Base-by-base conservation (phyloP, 2,329 filamentous ascomycete species). In the Verticillium longisporum region DNA sequence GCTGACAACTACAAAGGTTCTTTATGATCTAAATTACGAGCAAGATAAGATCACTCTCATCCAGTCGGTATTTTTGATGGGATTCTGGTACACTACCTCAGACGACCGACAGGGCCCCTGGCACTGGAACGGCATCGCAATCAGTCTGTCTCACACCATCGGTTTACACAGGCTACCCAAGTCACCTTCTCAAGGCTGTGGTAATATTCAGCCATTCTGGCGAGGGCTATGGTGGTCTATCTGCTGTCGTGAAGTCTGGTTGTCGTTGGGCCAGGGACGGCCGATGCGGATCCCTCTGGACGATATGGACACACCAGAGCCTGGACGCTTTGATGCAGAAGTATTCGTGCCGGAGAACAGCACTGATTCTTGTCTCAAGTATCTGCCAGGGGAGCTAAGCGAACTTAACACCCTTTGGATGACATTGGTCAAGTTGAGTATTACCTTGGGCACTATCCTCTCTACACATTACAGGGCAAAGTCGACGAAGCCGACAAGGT, bases 81-180 rank as follows among this genome's bases (percentile, higher is more conserved):
- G 72, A 9, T 78, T 76, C 59, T 79, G 74, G 71, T 76, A 77
- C 55, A 71, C 73, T 0, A 72, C 76, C 50, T 67, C 72, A 0
- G 73, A 78, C 59, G 75, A 78, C 57, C 71, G 75, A n/a, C 71
- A 69, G 6, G 73, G 76, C 11, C 72, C 77, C 0, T 79, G 76
- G 77, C 75, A 78, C 60, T 79, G 77, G 77, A 75, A 72, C 2
- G 75, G 77, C n/a, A 69, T 76, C n/a, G 75, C 77, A 4, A 74
- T 79, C 55, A 71, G 68, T 36, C 68, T 79, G 3, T 74, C 72
- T 26, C 76, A 78, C 31, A 75, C 73, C 6, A 69, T 78, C 1
- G 77, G 78, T 0, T 67, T 80, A 0, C 76, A 80, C 66, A 73
- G 73, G 38, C 36, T 60, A 9, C 61, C 56, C 18, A n/a, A 55